These are phyloP conservation scores for Silene coronaria DNA, from an alignment of 179 eudicot genomes.

Conservation along the genomic window DNA sequence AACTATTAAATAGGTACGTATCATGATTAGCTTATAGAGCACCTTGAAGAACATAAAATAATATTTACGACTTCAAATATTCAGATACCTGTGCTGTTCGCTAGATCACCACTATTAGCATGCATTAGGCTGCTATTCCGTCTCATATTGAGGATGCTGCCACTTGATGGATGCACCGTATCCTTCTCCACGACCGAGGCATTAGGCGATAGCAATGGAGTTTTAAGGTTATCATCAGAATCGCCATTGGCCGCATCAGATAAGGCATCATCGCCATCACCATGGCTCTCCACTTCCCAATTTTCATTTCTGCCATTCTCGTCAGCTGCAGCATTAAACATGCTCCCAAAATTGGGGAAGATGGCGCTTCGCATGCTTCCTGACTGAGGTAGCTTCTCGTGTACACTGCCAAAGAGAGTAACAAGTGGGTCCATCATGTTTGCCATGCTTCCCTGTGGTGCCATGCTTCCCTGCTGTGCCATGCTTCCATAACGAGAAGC, in stretches of 20 bases:
- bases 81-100: constrained; percentile 30
- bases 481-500: constrained; percentile 42
- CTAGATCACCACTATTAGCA: constrained; percentile 29
- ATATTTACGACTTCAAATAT: neutral
- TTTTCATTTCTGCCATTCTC: constrained; percentile 23
- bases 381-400: constrained; percentile 35
- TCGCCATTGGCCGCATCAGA: constrained; percentile 30
- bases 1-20: neutral
- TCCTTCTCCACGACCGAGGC: constrained; percentile 27
- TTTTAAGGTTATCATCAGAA: constrained; percentile 28
- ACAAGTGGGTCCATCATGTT: constrained; percentile 46
- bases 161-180: constrained; percentile 19
- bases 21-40: neutral
- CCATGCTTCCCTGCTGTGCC: constrained; percentile 37
- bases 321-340: constrained; percentile 32
- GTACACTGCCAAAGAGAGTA: constrained; percentile 44
- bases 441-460: constrained; percentile 37
- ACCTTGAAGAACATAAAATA: neutral
- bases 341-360: constrained; percentile 47
- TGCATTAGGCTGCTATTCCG: constrained; percentile 25
- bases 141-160: constrained; percentile 31
- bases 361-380: constrained; percentile 46
- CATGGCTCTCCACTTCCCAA: constrained; percentile 36
- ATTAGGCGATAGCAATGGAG: constrained; percentile 36
- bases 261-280: constrained; percentile 27